phyloP scores from a whole-genome alignment of 2,329 filamentous ascomycete genomes.

The Fusarium sp. region DNA sequence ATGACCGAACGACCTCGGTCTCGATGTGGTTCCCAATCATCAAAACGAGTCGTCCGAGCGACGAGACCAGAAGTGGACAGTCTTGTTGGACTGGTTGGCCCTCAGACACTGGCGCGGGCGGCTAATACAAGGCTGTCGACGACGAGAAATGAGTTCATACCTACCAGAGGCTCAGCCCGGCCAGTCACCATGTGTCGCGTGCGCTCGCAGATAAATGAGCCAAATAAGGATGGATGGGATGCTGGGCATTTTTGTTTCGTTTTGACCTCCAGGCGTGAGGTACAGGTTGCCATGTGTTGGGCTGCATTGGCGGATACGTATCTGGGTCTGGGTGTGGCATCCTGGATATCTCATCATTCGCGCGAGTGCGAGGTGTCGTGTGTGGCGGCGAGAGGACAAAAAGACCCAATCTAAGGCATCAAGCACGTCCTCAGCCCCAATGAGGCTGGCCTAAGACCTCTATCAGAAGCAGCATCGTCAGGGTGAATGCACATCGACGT shows the following conservation, averaged over 20 bases:
- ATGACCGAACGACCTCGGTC: background rate
- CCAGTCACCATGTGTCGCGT: constrained; percentile 17
- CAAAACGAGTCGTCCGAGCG: constrained; percentile 14
- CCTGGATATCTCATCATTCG: constrained; percentile 15
- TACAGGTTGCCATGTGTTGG: constrained; percentile 17
- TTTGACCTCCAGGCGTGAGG: background rate
- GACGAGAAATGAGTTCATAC: constrained; percentile 35
- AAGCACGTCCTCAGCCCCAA: constrained; percentile 23
- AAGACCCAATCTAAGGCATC: constrained; percentile 10
- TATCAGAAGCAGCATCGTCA: background rate
- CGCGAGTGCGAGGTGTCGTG: constrained; percentile 10
- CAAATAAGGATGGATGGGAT: background rate
- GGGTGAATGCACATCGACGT: background rate
- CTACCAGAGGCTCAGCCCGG: constrained; percentile 1
- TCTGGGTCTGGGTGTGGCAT: constrained; percentile 2
- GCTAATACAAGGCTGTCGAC: constrained; percentile 24
- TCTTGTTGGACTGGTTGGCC: background rate
- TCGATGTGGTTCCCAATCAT: background rate
- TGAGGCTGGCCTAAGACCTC: constrained; percentile 20
- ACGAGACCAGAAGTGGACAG: constrained; percentile 10
- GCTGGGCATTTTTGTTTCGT: background rate
- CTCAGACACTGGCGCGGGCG: constrained; percentile 25
- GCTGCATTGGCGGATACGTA: constrained; percentile 2
- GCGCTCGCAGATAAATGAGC: constrained; percentile 4
- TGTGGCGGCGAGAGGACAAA: constrained; percentile 20